phyloP scores from a whole-genome alignment of 208 protist genomes.

The Lotmaria passim region DNA sequence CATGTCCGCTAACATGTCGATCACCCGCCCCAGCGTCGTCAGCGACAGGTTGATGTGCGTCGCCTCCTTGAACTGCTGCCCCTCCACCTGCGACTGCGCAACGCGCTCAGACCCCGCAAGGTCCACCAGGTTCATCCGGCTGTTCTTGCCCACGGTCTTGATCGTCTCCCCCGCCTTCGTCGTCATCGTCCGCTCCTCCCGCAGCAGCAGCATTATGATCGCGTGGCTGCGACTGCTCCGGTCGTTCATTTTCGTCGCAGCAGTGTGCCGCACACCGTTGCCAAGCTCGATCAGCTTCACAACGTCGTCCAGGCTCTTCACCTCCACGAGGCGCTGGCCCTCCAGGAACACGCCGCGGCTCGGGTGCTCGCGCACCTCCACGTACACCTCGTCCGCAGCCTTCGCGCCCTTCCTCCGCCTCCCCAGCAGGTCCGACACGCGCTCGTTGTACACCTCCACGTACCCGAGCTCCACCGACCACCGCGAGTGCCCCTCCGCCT shows the following conservation, averaged over 20 bases:
- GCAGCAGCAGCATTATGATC: slow-evolving; percentile 71
- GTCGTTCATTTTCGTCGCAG: slow-evolving; percentile 88
- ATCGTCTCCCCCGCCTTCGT: slow-evolving; percentile 64
- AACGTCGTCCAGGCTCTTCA: slow-evolving; percentile 56
- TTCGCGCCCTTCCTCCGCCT: slow-evolving; percentile 63
- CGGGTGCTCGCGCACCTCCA: slow-evolving; percentile 63
- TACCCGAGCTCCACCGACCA: slow-evolving; percentile 68
- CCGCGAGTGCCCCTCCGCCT: slow-evolving; percentile 46
- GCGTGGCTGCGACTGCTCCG: slow-evolving; percentile 87
- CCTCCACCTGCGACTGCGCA: slow-evolving; percentile 57
- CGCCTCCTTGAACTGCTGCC: slow-evolving; percentile 68
- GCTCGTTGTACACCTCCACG: slow-evolving; percentile 91
- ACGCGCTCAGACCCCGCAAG: slow-evolving; percentile 91
- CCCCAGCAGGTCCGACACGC: slow-evolving; percentile 71
- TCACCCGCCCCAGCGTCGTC: slow-evolving; percentile 85
- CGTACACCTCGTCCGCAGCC: slow-evolving; percentile 52
- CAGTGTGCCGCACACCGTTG: slow-evolving; percentile 72
- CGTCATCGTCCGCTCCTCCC: slow-evolving; percentile 46
- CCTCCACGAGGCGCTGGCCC: slow-evolving; percentile 42
- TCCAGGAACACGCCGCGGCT: slow-evolving; percentile 48
- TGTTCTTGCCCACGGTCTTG: slow-evolving; percentile 59
- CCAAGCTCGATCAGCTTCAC: slow-evolving; percentile 59
- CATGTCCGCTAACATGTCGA: slow-evolving; percentile 66
- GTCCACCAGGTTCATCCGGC: slow-evolving; percentile 92
- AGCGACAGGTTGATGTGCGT: too few species aligned